Base-by-base conservation (phyloP, 805 yeast species). In the Schwanniomyces vanrijiae region DNA sequence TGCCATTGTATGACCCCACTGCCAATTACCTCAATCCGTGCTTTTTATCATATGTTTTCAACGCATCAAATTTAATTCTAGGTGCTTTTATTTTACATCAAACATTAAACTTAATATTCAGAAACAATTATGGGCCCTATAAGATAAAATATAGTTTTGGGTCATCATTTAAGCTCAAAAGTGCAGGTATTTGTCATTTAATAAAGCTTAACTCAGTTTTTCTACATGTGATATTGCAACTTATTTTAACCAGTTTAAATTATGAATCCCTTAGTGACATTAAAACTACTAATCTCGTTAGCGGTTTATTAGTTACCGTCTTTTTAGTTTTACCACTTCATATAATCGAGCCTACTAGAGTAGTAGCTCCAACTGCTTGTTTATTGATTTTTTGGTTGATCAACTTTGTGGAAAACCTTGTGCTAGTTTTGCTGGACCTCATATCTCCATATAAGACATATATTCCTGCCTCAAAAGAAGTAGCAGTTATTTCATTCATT, bases 311-410 rank as follows among this genome's bases (percentile, higher is more conserved):
- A 13, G 39, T 50, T 11, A 44, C 48, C 3, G 22, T 35, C 4
- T 29, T 44, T 16, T 8, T 72, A 3, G 64, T 75, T 1, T 39
- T 71, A 1, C 82, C 82, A 0, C 55, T 80, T 10, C 78, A 77
- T 37, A 45, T 64, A 7, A 47, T 76, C 14, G 85, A 81, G 51
- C 65, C 70, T 7, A 65, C 73, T 39, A 64, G 71, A 40, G 62
- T 67, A 1, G 55, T 69, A 0, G 58, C 68, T 2, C 75, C 75
- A 11, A 57, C 62, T 24, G 76, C 72, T 2, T 62, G 76, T 0
- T 51, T 74, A 20, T 55, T 76, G 8, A 50, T 72, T 16, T 77
- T 62, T 52, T 78, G 82, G 82, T 19, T 47, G 3, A 9, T 38
- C 11, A 44, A 34, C 16, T 37, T 49, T 7, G 4, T 53, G 7